Evolutionary conservation across 495 filamentous ascomycete genomes (phyloP), one percentile per base, ranked within the genome.

Genomic region (Usnea hakonensis): DNA sequence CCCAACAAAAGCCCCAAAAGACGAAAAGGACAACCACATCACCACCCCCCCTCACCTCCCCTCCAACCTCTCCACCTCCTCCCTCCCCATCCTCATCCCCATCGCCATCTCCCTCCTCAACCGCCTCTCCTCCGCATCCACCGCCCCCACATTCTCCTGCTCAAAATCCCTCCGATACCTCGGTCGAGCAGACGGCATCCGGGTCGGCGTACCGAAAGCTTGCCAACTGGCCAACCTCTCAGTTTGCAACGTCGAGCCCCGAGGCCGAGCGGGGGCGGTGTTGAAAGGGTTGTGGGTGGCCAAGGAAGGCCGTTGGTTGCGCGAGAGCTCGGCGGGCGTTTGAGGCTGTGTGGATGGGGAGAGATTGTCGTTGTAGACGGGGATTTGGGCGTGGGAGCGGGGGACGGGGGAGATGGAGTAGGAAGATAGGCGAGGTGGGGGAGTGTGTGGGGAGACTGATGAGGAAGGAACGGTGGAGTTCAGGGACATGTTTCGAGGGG

Each of bases 281-380:
- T 57, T 43, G 35, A 60, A 64, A 7, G 50, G 64, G 26, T 66
- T 64, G 14, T 57, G 53, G 21, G 23, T 48, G 4, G 40, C 58
- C 53, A 53, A 54, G 9, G 32, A n/a, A 5, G 55, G 64, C 13
- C 57, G 19, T 28, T 55, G 60, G 21, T 63, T 26, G 33, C 57
- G 41, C 3, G 80, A 78, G 14, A 85, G 70, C 57, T 81, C 75
- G 37, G 73, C 73, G 10, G 83, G 81, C 11, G 83, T 85, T 61
- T 80, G 80, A 21, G 83, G 83, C 64, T 85, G 83, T 3, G 71
- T 73, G 3, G 71, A 72, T 30, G 79, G 72, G 11, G 81, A 74
- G 52, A 81, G 61, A 38, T 65, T 67, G 63, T 85, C 83, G 64
- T 82, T 74, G 66, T 84, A 85, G 33, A 83, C 68, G 46, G 62